Base-by-base conservation (phyloP, 2,329 filamentous ascomycete genomes). In the Fragosphaeria purpurea region DNA sequence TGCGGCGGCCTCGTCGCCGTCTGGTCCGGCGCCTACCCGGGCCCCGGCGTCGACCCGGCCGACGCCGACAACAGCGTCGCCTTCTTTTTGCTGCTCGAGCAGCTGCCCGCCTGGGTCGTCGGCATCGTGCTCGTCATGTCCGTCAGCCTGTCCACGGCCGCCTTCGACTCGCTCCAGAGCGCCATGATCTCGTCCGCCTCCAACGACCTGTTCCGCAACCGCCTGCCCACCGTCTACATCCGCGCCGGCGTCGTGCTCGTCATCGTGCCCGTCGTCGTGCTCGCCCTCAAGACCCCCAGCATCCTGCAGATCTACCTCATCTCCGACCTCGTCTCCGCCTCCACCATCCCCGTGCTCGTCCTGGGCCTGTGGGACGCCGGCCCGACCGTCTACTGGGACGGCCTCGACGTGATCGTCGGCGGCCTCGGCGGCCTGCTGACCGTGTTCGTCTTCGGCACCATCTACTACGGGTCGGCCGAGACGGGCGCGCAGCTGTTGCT, bases 151-250 rank as follows among this genome's bases (percentile, higher is more conserved):
- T 86, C 80, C 60, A 88, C 84, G 3, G 83, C 87, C 0, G 81
- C 86, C 0, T 91, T 93, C 56, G 87, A 93, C 70, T 85, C 78
- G 55, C 73, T 91, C 39, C 88, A 91, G 67, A 85, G 82, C 2
- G 85, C 87, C 58, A 89, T 93, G 83, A 83, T 54, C 7, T 88
- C 84, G n/a, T 86, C 85, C 0, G 85, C 83, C 11, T 88, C 84
- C 57, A 91, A 91, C 69, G 87, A 93, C 62, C 67, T 93, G 11
- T 91, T 91, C 75, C 82, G 86, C 59, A 93, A 93, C 73, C 79
- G 77, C 53, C 78, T 93, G 50, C 83, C 82, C 60, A 78, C 90
- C 56, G 86, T 85, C 79, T 77, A 73, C 64, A 84, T 91, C 58
- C 83, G 87, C 44, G 73, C 62, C 13, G 73, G 73, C 41, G 86